Percentiles rank a stretch among this genome's conserved stretches.
phyloP scores from a whole-genome alignment of 805 yeast genomes.

The Wickerhamiella australiensis region DNA sequence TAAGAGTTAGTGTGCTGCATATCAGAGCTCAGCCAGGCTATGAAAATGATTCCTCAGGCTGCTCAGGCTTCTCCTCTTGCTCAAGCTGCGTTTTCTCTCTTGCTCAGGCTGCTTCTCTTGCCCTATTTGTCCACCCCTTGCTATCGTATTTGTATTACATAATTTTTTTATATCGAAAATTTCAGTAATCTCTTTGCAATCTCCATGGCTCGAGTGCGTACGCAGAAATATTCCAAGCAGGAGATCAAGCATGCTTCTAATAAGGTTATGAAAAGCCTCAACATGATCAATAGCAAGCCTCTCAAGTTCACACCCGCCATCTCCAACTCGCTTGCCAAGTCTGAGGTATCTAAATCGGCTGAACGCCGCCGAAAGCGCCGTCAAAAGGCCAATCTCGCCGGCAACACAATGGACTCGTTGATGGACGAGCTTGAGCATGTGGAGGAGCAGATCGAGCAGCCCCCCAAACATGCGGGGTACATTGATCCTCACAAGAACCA shows the following conservation, averaged over 20 bases:
- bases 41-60: too few species aligned
- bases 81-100: too few species aligned
- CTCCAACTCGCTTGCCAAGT: slow-evolving; percentile 18
- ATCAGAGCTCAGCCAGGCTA: too few species aligned
- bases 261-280: slow-evolving; percentile 22
- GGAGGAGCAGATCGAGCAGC: slow-evolving; percentile 5
- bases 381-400: slow-evolving; percentile 19
- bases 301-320: slow-evolving; percentile 15
- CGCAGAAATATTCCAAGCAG: slow-evolving; percentile 18
- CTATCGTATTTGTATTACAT: too few species aligned
- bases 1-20: too few species aligned
- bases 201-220: slow-evolving; percentile 7
- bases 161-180: neutral
- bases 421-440: slow-evolving; percentile 17
- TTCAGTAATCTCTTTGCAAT: neutral
- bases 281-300: slow-evolving; percentile 15
- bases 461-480: slow-evolving; percentile 11
- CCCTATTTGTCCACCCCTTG: too few species aligned
- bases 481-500: slow-evolving; percentile 14
- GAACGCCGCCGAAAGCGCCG: slow-evolving; percentile 17
- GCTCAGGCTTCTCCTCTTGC: too few species aligned
- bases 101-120: too few species aligned
- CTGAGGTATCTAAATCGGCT: slow-evolving; percentile 19
- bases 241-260: slow-evolving; percentile 22
- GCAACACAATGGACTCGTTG: slow-evolving; percentile 19